Base-by-base conservation (phyloP, 768 basidiomycete genomes). In the Tubosaeta brunneosetosa region DNA sequence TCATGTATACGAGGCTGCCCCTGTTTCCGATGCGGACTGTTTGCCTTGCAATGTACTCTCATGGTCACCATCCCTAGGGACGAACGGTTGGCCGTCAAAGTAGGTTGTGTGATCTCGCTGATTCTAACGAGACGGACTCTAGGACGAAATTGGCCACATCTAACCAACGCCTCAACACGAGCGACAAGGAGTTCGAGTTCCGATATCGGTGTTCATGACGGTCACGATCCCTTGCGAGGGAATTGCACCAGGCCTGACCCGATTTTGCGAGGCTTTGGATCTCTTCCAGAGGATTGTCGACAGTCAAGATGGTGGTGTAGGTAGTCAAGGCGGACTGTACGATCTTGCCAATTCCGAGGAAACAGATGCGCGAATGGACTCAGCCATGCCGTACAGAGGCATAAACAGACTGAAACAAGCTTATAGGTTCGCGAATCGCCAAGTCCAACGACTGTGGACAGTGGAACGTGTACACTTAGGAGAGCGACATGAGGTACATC, bases 231-330 rank as follows among this genome's bases (percentile, higher is more conserved):
- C 38, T 33, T 44, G 2, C 14, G 32, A 10, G 34, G 17, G 12
- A n/a, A 4, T 0, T 41, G 7, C 22, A 11, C 2, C 10, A 25
- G 50, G 26, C 8, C 4, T 14, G 32, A 52, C 22, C 16, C 12
- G 7, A 7, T 13, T 41, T 36, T 29, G 46, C 10, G 52, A 43
- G 7, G 44, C 45, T 8, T 7, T 4, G 25, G 52, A 57, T n/a
- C 13, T 54, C 2, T 60, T 65, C 51, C 48, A 45, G 5, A 52
- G 19, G 19, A 34, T 63, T 1, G 54, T 60, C 17, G 37, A 34
- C 11, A 50, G 50, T 8, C 54, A 57, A 19, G 47, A 58, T 2
- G 52, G 60, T 27, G 16, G 16, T 16, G n/a, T n/a, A n/a, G n/a
- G n/a, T n/a, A n/a, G n/a, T n/a, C n/a, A n/a, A n/a, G n/a, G 13